A percentile compares a stretch with the other conserved stretches of the same genome.
Evolutionary conservation across 1,284 basidiomycete genomes (phyloP).

Genomic region (Pseudozyma sp.): DNA sequence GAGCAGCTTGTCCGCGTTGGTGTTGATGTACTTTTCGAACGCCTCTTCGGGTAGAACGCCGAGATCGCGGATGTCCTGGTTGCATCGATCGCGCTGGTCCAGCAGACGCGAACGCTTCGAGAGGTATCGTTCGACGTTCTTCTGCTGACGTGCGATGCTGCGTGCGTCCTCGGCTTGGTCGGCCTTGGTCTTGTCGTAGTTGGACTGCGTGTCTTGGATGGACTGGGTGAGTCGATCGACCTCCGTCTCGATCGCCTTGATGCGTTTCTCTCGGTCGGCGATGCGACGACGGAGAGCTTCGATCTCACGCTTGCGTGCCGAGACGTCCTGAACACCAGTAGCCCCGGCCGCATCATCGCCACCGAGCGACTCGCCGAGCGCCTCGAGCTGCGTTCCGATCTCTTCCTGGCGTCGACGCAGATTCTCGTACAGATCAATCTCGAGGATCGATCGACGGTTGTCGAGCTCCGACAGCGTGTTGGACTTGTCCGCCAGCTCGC

Average conservation of each 20-base stretch:
- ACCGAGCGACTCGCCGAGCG: conserved; percentile 74
- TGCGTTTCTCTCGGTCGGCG: conserved; percentile 28
- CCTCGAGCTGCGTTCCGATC: conserved; percentile 80
- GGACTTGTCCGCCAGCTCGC: conserved; percentile 77
- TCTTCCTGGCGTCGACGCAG: conserved; percentile 83
- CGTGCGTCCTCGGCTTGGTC: conserved; percentile 87
- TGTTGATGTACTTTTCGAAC: conserved; percentile 89
- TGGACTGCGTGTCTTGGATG: conserved; percentile 76
- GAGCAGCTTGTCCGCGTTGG: conserved; percentile 84
- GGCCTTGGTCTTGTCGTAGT: conserved; percentile 81
- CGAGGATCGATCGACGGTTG: conserved; percentile 81
- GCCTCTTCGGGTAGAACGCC: conserved; percentile 97
- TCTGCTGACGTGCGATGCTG: conserved; percentile 87
- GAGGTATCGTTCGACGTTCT: conserved; percentile 92
- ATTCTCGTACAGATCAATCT: conserved; percentile 93
- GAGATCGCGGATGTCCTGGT: conserved; percentile 91
- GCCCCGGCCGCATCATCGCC: conserved; percentile 77
- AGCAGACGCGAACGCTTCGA: conserved; percentile 87
- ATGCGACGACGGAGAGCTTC: conserved; percentile 72
- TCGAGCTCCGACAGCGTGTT: conserved; percentile 82
- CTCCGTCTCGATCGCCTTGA: conserved; percentile 69
- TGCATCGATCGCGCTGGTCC: conserved; percentile 89
- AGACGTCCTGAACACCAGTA: conserved; percentile 78
- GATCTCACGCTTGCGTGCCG: conserved; percentile 71
- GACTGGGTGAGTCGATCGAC: conserved; percentile 76